Base-by-base conservation (phyloP, 495 filamentous ascomycete genomes). In the Aspergillus carlsbadensis region DNA sequence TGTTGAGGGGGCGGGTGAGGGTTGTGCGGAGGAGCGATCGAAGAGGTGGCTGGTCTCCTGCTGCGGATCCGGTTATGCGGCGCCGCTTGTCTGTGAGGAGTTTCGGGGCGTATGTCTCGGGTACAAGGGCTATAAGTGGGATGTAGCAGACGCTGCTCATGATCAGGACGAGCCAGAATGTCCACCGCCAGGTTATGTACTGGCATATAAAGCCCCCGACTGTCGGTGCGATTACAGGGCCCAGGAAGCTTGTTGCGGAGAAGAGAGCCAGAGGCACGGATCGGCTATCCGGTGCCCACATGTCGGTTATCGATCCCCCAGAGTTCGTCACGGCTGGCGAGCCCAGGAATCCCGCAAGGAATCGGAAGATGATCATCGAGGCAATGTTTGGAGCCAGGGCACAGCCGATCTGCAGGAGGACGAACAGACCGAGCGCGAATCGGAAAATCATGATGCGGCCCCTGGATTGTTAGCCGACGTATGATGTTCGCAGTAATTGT, bases 321-420 rank as follows among this genome's bases (percentile, higher is more conserved):
- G 80, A 68, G 67, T 87, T 88, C 10, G 80, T 84, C 41, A 87
- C 51, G 10, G 82, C 75, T 0, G 81, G 81, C 5, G 79, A 78
- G 18, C 87, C 87, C 65, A 87, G 85, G 6, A 82, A 75, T 18
- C 87, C 84, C 10, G 79, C 82, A 37, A 89, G 81, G 74, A 88
- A 87, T 22, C 87, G 82, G n/a, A 89, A 74, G 52, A 88, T 73
- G 35, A 86, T 58, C 2, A 89, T 68, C 0, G 81, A 75, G 43
- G 77, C 56, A 29, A 88, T 83, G 56, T 85, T 87, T 35, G 77
- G 72, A 1, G 83, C 65, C 8, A 76, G 73, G 1, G 80, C 78
- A 39, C 79, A 78, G 11, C 78, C 84, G 36, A 80, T 81, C 6
- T 45, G 24, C 52, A 77, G 82, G 69, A 88, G 87, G 1, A 77